Base-by-base conservation (phyloP, 805 yeast species). In the Wickerhamomyces sydowiorum region DNA sequence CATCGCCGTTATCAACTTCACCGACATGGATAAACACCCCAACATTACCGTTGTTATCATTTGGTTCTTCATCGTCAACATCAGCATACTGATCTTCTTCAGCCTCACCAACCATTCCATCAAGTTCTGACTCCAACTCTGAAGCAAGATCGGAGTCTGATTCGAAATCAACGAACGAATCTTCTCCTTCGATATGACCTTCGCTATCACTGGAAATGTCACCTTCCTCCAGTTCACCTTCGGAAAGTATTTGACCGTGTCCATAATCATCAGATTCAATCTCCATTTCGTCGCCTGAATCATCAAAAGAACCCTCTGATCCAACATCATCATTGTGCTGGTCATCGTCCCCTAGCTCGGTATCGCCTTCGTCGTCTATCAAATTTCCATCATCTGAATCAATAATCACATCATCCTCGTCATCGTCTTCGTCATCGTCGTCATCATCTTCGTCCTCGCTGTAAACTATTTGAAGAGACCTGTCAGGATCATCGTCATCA, bases 401-500 rank as follows among this genome's bases (percentile, higher is more conserved):
- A 10, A 53, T 54, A 38, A 34, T 13, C 25, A 36, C 43, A 39
- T 31, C 65, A 31, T 56, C 48, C 40, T 62, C 66, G 13, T 59
- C 66, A 31, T 56, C 53, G 7, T 52, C 61, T 19, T 56, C 62
- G 10, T 51, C 60, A 7, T 49, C 61, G 7, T 50, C 59, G 18
- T 54, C 66, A n/a, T 55, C 64, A 20, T 57, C 66, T 28, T 56
- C 62, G 33, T 51, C 59, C 13, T 64, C 68, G 5, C 63, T 62
- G 32, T 59, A 61, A 6, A 62, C 60, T 14, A 61, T 58, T 29
- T 61, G 57, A 32, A 61, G 35, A 7, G 54, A 49, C 19, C 53
- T 48, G 3, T 49, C 49, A 5, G 42, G 55, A 6, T 62, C 74
- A 43, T 66, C 74, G 8, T 69, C 75, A 39, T 69, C 63, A 43